Percentiles rank a stretch among this genome's conserved stretches.
Evolutionary conservation across 257 asterid species (phyloP).

Genomic region (Solanum infundibuliforme): DNA sequence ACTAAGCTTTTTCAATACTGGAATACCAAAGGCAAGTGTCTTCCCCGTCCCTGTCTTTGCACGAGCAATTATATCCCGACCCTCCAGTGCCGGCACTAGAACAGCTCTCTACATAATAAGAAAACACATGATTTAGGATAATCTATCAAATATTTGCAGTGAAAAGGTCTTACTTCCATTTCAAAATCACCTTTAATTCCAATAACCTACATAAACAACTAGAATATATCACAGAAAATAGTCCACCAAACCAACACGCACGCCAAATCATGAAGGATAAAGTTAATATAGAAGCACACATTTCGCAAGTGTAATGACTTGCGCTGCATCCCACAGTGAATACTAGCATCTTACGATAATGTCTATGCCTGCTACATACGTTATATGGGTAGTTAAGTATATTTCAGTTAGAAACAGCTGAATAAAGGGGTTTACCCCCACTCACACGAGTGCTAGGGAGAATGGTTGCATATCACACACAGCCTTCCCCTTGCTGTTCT

Average conservation of each 20-base stretch:
- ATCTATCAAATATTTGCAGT: background rate
- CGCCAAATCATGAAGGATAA: background rate
- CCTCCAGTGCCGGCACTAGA: slow-evolving; percentile 76
- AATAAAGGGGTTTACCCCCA: background rate
- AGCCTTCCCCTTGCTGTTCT: background rate
- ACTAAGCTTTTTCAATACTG: slow-evolving; percentile 62
- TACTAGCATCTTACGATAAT: background rate
- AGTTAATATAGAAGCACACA: background rate
- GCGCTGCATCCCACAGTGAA: background rate
- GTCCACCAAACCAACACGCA: background rate
- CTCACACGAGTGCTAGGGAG: background rate
- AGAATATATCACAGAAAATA: background rate
- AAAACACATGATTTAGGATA: background rate
- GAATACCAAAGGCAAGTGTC: slow-evolving; percentile 98
- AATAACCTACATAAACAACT: background rate
- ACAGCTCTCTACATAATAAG: slow-evolving; percentile 67
- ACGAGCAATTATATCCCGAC: slow-evolving; percentile 90
- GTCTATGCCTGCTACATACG: background rate
- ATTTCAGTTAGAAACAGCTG: background rate
- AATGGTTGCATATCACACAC: background rate
- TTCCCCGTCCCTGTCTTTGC: slow-evolving; percentile 99
- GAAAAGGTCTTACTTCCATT: background rate
- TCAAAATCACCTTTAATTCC: background rate
- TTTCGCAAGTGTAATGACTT: background rate
- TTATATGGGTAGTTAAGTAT: background rate